A percentile compares a stretch with the other conserved stretches of the same genome.
Evolutionary conservation across 345 rosid genomes (phyloP).

Genomic region (Dovyalis caffra): DNA sequence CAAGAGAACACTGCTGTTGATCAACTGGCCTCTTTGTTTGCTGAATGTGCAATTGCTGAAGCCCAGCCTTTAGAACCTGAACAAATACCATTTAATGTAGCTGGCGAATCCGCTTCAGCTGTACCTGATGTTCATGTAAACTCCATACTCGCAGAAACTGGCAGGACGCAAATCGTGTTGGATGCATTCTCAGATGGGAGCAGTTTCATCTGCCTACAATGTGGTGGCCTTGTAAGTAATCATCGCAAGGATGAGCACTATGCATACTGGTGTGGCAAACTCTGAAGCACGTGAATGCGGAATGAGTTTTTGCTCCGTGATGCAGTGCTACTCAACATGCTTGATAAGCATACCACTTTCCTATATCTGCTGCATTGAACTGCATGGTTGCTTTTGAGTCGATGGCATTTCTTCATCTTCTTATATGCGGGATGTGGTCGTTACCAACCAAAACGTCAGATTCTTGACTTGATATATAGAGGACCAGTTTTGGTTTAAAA

Average conservation of each 20-base stretch:
- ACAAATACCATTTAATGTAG: slow-evolving; percentile 17
- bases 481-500: not conserved
- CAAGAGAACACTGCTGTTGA: slow-evolving; percentile 59
- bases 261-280: slow-evolving; percentile 75
- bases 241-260: slow-evolving; percentile 87
- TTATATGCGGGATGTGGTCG: not conserved
- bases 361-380: slow-evolving; percentile 10
- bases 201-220: slow-evolving; percentile 85
- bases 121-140: slow-evolving; percentile 41
- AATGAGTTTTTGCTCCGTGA: not conserved
- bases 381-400: not conserved
- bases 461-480: not conserved
- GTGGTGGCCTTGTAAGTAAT: slow-evolving; percentile 91
- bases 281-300: slow-evolving; percentile 21
- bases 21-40: slow-evolving; percentile 83
- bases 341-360: not conserved
- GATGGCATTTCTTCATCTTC: not conserved
- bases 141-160: slow-evolving; percentile 80
- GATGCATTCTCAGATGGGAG: slow-evolving; percentile 94
- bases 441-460: not conserved
- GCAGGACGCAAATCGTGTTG: slow-evolving; percentile 72
- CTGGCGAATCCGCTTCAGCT: slow-evolving; percentile 22
- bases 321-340: slow-evolving; percentile 1
- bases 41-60: slow-evolving; percentile 88
- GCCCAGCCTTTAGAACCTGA: slow-evolving; percentile 53